A percentile compares a stretch with the other conserved stretches of the same genome.
phyloP scores from a whole-genome alignment of 257 asterid genomes.

The Capsicum chinense region DNA sequence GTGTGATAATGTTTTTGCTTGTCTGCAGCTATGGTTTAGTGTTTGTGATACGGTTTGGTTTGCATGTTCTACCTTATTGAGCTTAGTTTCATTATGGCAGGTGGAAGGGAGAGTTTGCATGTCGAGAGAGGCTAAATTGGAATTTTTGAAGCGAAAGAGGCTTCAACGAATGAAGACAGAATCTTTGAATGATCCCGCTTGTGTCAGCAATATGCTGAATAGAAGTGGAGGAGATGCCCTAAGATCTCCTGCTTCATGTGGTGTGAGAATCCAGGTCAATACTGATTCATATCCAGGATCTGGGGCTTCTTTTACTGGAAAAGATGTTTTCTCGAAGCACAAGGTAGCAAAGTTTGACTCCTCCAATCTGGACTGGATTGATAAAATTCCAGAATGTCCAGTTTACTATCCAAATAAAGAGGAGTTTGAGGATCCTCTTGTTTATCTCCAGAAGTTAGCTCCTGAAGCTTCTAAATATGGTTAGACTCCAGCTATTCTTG shows the following conservation, averaged over 20 bases:
- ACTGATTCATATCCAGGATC: conserved; percentile 46
- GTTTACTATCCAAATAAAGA: conserved; percentile 77
- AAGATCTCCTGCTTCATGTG: conserved; percentile 78
- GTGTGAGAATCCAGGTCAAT: conserved; percentile 62
- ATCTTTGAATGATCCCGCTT: conserved; percentile 48
- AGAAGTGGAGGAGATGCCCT: conserved; percentile 85
- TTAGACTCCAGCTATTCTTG: conserved; percentile 28
- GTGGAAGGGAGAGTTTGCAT: conserved; percentile 83
- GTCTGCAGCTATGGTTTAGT: not conserved
- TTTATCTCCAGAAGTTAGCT: conserved; percentile 88
- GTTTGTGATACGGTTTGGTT: not conserved
- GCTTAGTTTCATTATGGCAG: conserved; percentile 44
- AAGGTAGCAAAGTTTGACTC: conserved; percentile 75
- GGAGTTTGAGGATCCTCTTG: conserved; percentile 93
- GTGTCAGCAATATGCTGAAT: conserved; percentile 52
- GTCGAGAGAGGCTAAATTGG: conserved; percentile 83
- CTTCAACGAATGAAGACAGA: conserved; percentile 74
- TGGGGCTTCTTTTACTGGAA: conserved; percentile 53
- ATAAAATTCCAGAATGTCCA: conserved; percentile 84
- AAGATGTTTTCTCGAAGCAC: conserved; percentile 61
- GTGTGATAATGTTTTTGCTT: not conserved
- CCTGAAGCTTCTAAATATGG: conserved; percentile 97
- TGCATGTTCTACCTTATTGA: not conserved
- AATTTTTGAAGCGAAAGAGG: conserved; percentile 82
- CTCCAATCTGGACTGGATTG: conserved; percentile 78